phyloP scores from a whole-genome alignment of 371 early-diverging fungal genomes.

The Lichtheimia corymbifera region DNA sequence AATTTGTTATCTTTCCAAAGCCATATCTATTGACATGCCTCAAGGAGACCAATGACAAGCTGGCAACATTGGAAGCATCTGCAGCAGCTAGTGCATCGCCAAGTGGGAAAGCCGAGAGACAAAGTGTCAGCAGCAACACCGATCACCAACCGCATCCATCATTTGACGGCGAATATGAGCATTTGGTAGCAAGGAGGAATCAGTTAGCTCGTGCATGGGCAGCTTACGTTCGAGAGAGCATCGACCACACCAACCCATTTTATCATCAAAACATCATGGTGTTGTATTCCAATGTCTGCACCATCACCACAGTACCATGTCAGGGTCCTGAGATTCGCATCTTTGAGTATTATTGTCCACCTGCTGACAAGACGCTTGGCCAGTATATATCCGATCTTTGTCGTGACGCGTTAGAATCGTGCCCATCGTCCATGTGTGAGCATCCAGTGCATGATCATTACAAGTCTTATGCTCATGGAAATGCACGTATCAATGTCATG shows the following conservation, averaged over 20 bases:
- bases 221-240: slow-evolving; percentile 57
- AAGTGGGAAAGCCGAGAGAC: slow-evolving; percentile 10
- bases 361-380: slow-evolving; percentile 85
- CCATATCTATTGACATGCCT: slow-evolving; percentile 79
- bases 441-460: slow-evolving; percentile 79
- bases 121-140: not conserved
- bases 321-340: slow-evolving; percentile 75
- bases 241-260: slow-evolving; percentile 66
- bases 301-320: slow-evolving; percentile 71
- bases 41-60: slow-evolving; percentile 62
- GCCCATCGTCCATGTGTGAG: slow-evolving; percentile 74
- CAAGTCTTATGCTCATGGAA: slow-evolving; percentile 85
- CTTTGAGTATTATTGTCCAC: slow-evolving; percentile 81
- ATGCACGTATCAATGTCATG: slow-evolving; percentile 78
- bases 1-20: slow-evolving; percentile 79
- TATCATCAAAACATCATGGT: slow-evolving; percentile 77
- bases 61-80: slow-evolving; percentile 21
- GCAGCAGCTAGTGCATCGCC: slow-evolving; percentile 32
- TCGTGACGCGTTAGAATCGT: slow-evolving; percentile 65
- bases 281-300: slow-evolving; percentile 72
- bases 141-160: not conserved
- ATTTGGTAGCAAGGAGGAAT: slow-evolving; percentile 49
- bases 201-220: slow-evolving; percentile 59
- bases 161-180: slow-evolving; percentile 43
- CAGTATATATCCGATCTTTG: slow-evolving; percentile 86